Percentiles rank a stretch among this genome's conserved stretches.
Conservation (phyloP, 371 early-diverging fungal species). For the Mortierella sp. region DNA sequence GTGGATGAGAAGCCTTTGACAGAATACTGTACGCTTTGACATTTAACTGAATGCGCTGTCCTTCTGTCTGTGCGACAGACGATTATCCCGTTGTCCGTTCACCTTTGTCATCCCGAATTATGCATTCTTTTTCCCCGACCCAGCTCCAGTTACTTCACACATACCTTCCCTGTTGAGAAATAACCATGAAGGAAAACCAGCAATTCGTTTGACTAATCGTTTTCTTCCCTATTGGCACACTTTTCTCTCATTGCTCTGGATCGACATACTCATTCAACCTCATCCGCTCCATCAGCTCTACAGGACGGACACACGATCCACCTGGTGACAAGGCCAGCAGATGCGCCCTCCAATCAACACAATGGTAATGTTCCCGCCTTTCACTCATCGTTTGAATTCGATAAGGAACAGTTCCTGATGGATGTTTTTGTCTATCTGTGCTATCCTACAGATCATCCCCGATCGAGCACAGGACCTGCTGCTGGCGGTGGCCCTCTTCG, state of each 20-base stretch:
- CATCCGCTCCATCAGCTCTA: slow-evolving; percentile 51
- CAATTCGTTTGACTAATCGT: slow-evolving; percentile 38
- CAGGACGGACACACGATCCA: slow-evolving; percentile 71
- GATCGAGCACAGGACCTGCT: slow-evolving; percentile 7
- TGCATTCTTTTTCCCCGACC: slow-evolving; percentile 25
- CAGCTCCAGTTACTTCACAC: slow-evolving; percentile 31
- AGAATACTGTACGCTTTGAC: slow-evolving; percentile 64
- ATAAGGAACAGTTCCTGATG: too few species aligned
- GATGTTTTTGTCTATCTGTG: too few species aligned
- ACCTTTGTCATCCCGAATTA: slow-evolving; percentile 27
- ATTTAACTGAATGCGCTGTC: neutral
- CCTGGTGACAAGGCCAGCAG: slow-evolving; percentile 67
- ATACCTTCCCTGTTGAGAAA: neutral
- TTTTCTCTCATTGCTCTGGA: neutral
- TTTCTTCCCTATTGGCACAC: neutral
- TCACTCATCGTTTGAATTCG: too few species aligned
- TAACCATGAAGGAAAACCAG: neutral
- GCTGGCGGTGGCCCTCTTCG: slow-evolving; percentile 17
- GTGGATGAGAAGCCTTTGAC: slow-evolving; percentile 64
- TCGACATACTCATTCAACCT: slow-evolving; percentile 2
- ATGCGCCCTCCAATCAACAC: slow-evolving; percentile 62
- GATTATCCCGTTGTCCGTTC: neutral
- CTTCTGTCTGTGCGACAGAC: neutral
- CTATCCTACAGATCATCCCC: slow-evolving; percentile 21
- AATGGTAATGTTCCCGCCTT: too few species aligned